These are phyloP conservation scores for Hypoxylon rickii DNA, from an alignment of 495 filamentous ascomycete species.

Conservation along the genomic window DNA sequence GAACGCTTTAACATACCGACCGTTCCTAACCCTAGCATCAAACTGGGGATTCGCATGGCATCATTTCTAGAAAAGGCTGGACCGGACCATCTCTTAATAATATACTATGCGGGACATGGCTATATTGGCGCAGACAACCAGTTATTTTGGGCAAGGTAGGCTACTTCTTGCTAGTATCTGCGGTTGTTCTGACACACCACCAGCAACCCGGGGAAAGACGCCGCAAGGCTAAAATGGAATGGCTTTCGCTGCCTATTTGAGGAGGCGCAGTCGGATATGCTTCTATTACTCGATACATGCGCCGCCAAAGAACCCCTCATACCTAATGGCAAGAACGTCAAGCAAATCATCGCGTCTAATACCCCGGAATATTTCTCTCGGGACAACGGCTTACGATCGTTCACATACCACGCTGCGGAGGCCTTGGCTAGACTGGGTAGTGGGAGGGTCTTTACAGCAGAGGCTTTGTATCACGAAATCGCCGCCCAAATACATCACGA, in stretches of 20 bases:
- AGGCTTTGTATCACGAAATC: slow-evolving; percentile 57
- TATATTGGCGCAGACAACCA: slow-evolving; percentile 55
- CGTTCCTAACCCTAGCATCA: slow-evolving; percentile 54
- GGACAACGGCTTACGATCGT: slow-evolving; percentile 52
- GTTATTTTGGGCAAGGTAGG: slow-evolving; percentile 62
- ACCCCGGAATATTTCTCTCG: slow-evolving; percentile 52
- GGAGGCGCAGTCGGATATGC: slow-evolving; percentile 54
- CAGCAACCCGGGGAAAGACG: slow-evolving; percentile 49
- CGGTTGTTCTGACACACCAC: slow-evolving; percentile 24
- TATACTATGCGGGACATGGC: slow-evolving; percentile 61
- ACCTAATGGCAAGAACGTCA: slow-evolving; percentile 51
- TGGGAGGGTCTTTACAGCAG: slow-evolving; percentile 54
- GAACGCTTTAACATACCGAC: slow-evolving; percentile 58
- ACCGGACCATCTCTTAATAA: slow-evolving; percentile 58
- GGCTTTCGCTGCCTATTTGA: slow-evolving; percentile 56
- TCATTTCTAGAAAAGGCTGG: slow-evolving; percentile 55
- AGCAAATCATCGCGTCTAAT: slow-evolving; percentile 60
- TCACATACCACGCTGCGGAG: slow-evolving; percentile 55
- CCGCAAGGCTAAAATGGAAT: slow-evolving; percentile 53
- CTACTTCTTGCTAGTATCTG: slow-evolving; percentile 17
- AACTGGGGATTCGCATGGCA: slow-evolving; percentile 56
- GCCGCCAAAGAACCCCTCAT: slow-evolving; percentile 47
- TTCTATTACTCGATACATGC: slow-evolving; percentile 54
- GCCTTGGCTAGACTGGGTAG: slow-evolving; percentile 51
- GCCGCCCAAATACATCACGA: slow-evolving; percentile 48